phyloP scores from a whole-genome alignment of 306 rosid genomes.

The Castanea crenata region DNA sequence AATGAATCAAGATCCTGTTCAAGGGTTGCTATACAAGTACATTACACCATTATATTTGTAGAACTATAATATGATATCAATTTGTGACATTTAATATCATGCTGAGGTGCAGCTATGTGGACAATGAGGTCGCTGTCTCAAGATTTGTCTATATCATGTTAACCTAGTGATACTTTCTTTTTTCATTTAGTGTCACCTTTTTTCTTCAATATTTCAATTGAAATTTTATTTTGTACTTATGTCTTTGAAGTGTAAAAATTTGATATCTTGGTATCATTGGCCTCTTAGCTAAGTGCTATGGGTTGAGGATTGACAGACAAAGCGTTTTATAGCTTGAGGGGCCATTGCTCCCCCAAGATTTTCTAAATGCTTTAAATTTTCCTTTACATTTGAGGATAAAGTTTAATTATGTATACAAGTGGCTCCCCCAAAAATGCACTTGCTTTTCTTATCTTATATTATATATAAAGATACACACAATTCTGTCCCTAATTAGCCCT shows the following conservation, averaged over 20 bases:
- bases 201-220: not conserved
- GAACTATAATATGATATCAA: not conserved
- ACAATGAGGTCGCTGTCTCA: not conserved
- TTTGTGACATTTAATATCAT: not conserved
- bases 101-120: not conserved
- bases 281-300: too few species aligned
- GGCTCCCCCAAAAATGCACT: too few species aligned
- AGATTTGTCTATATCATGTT: not conserved
- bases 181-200: not conserved
- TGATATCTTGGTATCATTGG: too few species aligned
- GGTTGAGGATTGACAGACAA: too few species aligned
- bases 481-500: too few species aligned
- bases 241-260: not conserved
- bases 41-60: not conserved
- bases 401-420: too few species aligned
- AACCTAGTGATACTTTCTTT: not conserved
- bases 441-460: too few species aligned
- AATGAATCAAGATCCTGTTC: not conserved
- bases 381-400: too few species aligned
- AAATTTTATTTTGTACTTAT: not conserved
- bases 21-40: not conserved
- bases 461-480: too few species aligned
- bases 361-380: too few species aligned
- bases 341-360: too few species aligned
- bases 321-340: too few species aligned